Base-by-base conservation (phyloP, 2,329 filamentous ascomycete species). In the Fusarium xylarioides region DNA sequence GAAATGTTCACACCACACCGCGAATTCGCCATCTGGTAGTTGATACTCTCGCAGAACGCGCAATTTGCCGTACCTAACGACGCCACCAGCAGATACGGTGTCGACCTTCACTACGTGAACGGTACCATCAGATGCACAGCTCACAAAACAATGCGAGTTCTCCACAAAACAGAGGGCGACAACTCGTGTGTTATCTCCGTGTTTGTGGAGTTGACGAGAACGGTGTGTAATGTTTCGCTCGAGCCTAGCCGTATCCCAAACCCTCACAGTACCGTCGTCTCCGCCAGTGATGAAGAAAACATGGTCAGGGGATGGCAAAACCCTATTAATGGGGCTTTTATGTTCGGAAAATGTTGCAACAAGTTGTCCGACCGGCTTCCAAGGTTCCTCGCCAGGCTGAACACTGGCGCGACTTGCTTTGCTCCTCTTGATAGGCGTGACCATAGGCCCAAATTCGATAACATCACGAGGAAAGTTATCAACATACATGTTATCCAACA, bases 201-300 rank as follows among this genome's bases (percentile, higher is more conserved):
- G 93, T 64, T 88, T 91, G 82, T 98, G 92, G 0, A 93, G 97
- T 79, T 97, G 93, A 28, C 95, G 89, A 34, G 96, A 95, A 47
- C 95, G 90, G 77, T 97, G 93, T 0, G 93, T 92, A 55, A 98
- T 90, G 79, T 98, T 98, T 49, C 95, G 92, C 82, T 99, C 96
- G 11, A 99, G 87, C 30, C 96, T 89, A 32, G 91, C 91, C 32
- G 94, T 92, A 82, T 99, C 96, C 96, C 96, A 99, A 10, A 99
- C 88, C 79, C 94, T 97, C 63, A 98, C 93, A 11, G 89, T 91
- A 6, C 96, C 94, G 81, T 99, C 96, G 77, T 97, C 94, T 15
- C 95, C 95, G 11, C 91, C 95, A 2, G 96, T 98, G 63, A 98
- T 88, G 81, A 99, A 99, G 83, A 99, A 99, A 9, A 91, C 85